These are phyloP conservation scores for Populus euphratica DNA, from an alignment of 345 rosid genomes.

Conservation along the genomic window DNA sequence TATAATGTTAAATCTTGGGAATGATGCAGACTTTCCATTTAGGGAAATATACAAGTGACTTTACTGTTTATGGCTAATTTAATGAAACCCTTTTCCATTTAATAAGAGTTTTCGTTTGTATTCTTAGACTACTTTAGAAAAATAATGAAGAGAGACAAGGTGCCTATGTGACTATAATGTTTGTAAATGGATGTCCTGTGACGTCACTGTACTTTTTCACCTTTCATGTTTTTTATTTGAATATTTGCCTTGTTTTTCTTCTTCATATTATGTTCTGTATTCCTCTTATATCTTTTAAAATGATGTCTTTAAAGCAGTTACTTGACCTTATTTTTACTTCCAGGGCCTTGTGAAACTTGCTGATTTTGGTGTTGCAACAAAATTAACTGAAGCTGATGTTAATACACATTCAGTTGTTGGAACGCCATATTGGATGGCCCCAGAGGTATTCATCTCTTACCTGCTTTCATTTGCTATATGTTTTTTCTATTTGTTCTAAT, in stretches of 20 bases:
- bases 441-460: constrained; percentile 59
- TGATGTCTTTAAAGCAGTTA: constrained; percentile 1
- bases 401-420: constrained; percentile 97
- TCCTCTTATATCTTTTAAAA: background rate
- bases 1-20: background rate
- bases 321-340: constrained; percentile 17
- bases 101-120: background rate
- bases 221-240: background rate
- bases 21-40: background rate
- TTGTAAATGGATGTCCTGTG: background rate
- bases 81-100: too few relatives aligned
- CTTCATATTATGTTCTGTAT: background rate
- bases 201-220: background rate
- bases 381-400: constrained; percentile 94
- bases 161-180: background rate
- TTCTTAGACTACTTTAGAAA: background rate
- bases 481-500: background rate
- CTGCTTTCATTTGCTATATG: background rate
- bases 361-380: constrained; percentile 99
- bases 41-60: background rate
- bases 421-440: constrained; percentile 99
- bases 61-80: background rate
- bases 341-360: constrained; percentile 99
- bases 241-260: background rate
- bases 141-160: background rate